Evolutionary conservation across 495 filamentous ascomycete species (phyloP).

Genomic region (Cairneyella variabilis): DNA sequence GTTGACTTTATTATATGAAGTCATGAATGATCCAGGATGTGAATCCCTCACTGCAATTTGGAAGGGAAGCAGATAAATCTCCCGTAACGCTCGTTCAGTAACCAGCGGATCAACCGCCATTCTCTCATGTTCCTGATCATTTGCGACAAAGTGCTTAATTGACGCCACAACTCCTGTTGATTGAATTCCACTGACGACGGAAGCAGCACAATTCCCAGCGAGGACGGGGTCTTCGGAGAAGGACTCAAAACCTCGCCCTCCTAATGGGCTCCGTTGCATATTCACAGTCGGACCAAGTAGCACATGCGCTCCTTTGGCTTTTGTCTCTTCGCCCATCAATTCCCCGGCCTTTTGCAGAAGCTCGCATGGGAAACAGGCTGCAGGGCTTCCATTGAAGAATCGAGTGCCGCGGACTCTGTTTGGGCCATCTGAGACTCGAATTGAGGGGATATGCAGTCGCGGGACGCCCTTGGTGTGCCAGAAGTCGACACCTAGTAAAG

Average conservation of each 20-base stretch:
- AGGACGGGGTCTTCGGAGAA: slow-evolving; percentile 70
- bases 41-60: slow-evolving; percentile 49
- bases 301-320: slow-evolving; percentile 63
- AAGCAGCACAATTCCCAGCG: slow-evolving; percentile 60
- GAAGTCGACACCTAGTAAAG: slow-evolving; percentile 43
- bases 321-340: slow-evolving; percentile 63
- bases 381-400: slow-evolving; percentile 64
- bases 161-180: slow-evolving; percentile 62
- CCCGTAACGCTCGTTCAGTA: slow-evolving; percentile 63
- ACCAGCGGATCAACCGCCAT: slow-evolving; percentile 62
- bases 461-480: slow-evolving; percentile 59
- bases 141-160: slow-evolving; percentile 75
- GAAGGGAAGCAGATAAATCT: slow-evolving; percentile 73
- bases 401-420: slow-evolving; percentile 68
- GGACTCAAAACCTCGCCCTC: slow-evolving; percentile 73
- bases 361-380: slow-evolving; percentile 65
- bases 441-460: slow-evolving; percentile 51
- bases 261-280: slow-evolving; percentile 68
- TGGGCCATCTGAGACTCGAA: slow-evolving; percentile 67
- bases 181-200: slow-evolving; percentile 63
- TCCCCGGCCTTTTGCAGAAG: slow-evolving; percentile 57
- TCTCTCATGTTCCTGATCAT: slow-evolving; percentile 72
- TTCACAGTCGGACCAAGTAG: slow-evolving; percentile 73
- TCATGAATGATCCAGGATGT: slow-evolving; percentile 49
- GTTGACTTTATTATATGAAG: slow-evolving; percentile 70